A percentile compares a stretch with the other conserved stretches of the same genome.
phyloP scores from a whole-genome alignment of 2,329 filamentous ascomycete species.

The Scedosporium boydii region DNA sequence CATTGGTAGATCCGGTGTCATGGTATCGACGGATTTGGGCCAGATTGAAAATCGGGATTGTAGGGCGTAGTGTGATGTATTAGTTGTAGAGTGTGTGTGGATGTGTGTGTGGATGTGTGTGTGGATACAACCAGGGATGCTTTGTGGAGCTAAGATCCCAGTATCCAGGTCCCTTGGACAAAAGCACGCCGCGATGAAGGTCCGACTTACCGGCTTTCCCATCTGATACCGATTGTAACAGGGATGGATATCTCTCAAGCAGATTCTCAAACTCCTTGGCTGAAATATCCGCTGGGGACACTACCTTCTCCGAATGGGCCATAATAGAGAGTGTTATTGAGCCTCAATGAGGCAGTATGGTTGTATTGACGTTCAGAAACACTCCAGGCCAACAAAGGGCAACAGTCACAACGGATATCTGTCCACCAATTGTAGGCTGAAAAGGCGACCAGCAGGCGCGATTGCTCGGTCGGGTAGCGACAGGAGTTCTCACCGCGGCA shows the following conservation, averaged over 20 bases:
- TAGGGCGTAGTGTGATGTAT: background rate
- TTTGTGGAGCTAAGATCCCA: background rate
- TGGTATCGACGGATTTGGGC: background rate
- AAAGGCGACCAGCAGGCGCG: background rate
- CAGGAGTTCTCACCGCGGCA: background rate
- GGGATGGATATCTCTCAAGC: constrained; percentile 26
- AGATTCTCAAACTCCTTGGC: constrained; percentile 23
- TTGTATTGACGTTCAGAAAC: background rate
- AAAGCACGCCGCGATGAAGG: constrained; percentile 2
- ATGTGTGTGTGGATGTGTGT: background rate
- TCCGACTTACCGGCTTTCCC: constrained; percentile 31
- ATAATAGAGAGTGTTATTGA: background rate
- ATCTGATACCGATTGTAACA: constrained; percentile 33
- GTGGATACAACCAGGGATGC: background rate
- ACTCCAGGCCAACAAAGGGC: background rate
- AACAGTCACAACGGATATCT: background rate
- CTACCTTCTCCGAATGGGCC: background rate
- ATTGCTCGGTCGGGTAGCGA: background rate
- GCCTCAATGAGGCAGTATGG: background rate
- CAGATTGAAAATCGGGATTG: background rate
- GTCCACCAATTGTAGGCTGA: background rate
- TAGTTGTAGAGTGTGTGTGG: background rate
- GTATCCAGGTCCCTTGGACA: background rate
- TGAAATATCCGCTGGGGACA: constrained; percentile 14
- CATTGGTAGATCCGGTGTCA: background rate